Base-by-base conservation (phyloP, 192 early-diverging fungal genomes). In the Coemansia sp. region DNA sequence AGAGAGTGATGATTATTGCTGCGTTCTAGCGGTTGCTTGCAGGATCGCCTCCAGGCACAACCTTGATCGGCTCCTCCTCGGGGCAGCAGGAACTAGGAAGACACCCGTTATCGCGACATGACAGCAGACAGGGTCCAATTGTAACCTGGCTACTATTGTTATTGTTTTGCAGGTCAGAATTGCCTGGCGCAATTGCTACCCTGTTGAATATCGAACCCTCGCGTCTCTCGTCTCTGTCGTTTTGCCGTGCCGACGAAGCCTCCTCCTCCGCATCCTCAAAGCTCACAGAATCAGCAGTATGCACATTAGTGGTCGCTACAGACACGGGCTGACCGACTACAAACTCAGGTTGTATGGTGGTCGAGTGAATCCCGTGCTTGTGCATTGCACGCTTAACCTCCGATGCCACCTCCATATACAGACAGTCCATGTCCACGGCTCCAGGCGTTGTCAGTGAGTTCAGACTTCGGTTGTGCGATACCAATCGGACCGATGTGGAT, bases 261-360 rank as follows among this genome's bases (percentile, higher is more conserved):
- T 28, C 56, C 23, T 10, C 24, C 1, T 14, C 53, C 24, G 58
- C n/a, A 30, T 48, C 34, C 14, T 19, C 50, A 10, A 34, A 31
- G 4, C 56, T 38, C 1, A 32, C n/a, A 3, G 56, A 27, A 8
- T 48, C 60, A 4, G 28, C 49, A 47, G 48, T 51, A 7, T 48
- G 58, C 26, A 27, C 51, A 64, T 34, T 52, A 3, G 56, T 64
- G 9, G 77, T 70, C 7, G 64, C 77, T 23, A 79, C 67, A 8
- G 63, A 62, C 12, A 81, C 69, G 2, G 73, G 28, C 62, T 81
- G 72, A 2, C 69, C 73, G 26, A 81, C 74, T 7, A 88, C 82
- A 82, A 93, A 94, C 76, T 97, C 94, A 16, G 93, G 93, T 76
- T 97, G 94, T 47, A 97, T 88, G 2, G 94, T 95, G 1, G 90